Evolutionary conservation across 192 early-diverging fungal genomes (phyloP).

Genomic region (Backusella westeae): DNA sequence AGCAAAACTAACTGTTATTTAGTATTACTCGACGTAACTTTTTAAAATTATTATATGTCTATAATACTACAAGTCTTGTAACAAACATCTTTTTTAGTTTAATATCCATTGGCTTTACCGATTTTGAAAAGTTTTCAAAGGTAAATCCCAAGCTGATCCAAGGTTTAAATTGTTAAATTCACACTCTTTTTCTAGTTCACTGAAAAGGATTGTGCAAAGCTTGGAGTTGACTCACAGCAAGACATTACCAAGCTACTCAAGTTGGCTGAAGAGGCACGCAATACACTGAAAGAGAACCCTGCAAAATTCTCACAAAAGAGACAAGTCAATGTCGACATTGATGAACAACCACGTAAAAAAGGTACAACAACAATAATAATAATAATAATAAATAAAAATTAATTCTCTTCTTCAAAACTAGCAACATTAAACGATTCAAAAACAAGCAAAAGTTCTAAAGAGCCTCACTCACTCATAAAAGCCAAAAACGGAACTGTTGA

Average conservation of each 20-base stretch:
- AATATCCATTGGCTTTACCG: neutral
- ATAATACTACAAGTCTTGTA: neutral
- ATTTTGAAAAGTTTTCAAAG: neutral
- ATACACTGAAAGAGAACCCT: neutral
- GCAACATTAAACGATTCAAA: neutral
- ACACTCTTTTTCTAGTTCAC: neutral
- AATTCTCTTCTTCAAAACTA: neutral
- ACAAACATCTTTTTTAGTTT: neutral
- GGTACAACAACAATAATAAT: neutral
- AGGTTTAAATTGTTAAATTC: neutral
- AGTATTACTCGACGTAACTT: neutral
- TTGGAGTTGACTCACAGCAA: neutral
- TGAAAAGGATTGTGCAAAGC: neutral
- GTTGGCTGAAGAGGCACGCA: neutral
- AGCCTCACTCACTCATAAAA: neutral
- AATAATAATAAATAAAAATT: too few relatives aligned
- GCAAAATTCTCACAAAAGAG: neutral
- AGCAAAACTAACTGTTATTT: neutral
- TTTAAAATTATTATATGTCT: too few relatives aligned
- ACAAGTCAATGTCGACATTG: neutral
- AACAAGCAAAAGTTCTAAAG: neutral
- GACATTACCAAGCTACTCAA: neutral
- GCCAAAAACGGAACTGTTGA: neutral
- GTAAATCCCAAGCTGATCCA: neutral
- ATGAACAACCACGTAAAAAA: neutral